phyloP scores from a whole-genome alignment of 257 asterid species.

The Solanum arcanum region DNA sequence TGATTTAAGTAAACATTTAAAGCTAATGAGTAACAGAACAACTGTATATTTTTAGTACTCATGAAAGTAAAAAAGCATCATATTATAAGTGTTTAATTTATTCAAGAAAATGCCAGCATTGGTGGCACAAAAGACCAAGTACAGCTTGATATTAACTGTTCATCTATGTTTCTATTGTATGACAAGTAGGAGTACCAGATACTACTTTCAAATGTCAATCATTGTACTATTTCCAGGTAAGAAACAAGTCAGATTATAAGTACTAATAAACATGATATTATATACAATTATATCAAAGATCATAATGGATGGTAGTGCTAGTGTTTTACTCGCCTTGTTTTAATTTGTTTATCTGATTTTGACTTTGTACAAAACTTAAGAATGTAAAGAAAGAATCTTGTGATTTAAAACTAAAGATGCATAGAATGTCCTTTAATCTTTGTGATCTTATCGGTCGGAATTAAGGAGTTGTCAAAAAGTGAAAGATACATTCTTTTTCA shows the following conservation, averaged over 20 bases:
- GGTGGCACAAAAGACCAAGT: constrained; percentile 1
- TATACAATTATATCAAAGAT: not conserved
- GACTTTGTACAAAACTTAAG: too few species aligned
- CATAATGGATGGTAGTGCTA: not conserved
- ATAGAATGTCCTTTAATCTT: not conserved
- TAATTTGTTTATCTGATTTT: too few species aligned
- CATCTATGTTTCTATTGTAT: not conserved
- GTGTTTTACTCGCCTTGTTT: not conserved
- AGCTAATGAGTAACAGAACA: not conserved
- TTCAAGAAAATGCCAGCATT: not conserved
- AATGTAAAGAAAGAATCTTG: too few species aligned
- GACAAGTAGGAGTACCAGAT: not conserved
- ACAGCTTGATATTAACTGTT: constrained; percentile 2
- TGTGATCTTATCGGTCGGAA: not conserved
- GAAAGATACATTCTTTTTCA: not conserved
- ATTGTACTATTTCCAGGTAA: constrained; percentile 1
- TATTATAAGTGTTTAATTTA: not conserved
- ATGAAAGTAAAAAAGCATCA: not conserved
- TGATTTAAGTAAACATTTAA: constrained; percentile 11
- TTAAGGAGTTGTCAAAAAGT: too few species aligned
- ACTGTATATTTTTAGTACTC: not conserved
- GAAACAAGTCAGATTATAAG: constrained; percentile 7
- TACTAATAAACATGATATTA: not conserved
- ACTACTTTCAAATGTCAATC: not conserved
- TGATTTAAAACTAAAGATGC: too few species aligned